phyloP scores from a whole-genome alignment of 2,329 filamentous ascomycete genomes.

The Exophiala sp. region DNA sequence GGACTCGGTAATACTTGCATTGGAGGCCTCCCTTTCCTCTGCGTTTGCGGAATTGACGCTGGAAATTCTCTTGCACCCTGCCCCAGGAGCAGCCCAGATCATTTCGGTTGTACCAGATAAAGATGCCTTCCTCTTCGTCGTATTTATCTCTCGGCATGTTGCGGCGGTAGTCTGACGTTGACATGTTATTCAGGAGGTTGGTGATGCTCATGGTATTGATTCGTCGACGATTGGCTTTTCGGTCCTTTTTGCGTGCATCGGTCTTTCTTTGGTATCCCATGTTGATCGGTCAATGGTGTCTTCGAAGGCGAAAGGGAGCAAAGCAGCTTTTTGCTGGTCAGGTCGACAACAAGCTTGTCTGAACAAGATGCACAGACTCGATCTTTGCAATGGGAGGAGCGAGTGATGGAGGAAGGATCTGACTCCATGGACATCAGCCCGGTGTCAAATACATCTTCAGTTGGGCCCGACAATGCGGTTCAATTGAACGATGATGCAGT shows the following conservation, averaged over 20 bases:
- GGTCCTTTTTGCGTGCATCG: background rate
- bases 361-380: background rate
- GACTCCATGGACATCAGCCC: background rate
- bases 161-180: background rate
- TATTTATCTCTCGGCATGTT: conserved; percentile 1
- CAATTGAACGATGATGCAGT: background rate
- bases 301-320: background rate
- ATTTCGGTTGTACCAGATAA: conserved; percentile 4
- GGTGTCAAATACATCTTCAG: background rate
- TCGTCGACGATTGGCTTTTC: background rate
- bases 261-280: background rate
- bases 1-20: conserved; percentile 48
- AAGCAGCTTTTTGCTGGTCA: background rate
- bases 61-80: conserved; percentile 41
- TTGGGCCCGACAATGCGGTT: background rate
- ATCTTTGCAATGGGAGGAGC: background rate
- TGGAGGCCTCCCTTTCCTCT: conserved; percentile 43
- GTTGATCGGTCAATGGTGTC: background rate
- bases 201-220: background rate
- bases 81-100: conserved; percentile 35
- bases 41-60: conserved; percentile 38
- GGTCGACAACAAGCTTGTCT: background rate
- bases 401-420: background rate
- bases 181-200: background rate
- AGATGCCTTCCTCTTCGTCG: background rate